Evolutionary conservation across 805 yeast species (phyloP).

Genomic region (Cyberlindnera veronae): DNA sequence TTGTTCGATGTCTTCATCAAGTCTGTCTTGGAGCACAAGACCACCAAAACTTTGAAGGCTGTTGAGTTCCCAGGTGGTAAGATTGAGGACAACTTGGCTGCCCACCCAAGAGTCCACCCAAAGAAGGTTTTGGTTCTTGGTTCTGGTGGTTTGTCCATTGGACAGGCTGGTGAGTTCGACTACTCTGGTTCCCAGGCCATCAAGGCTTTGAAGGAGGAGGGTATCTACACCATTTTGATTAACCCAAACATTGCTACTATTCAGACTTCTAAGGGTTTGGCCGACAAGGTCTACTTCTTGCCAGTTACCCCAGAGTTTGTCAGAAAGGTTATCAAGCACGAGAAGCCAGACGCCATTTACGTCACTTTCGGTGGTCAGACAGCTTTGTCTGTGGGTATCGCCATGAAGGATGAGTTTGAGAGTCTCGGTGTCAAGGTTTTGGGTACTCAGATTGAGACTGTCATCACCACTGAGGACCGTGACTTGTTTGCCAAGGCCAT

Average conservation of each 20-base stretch:
- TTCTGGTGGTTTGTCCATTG: slow-evolving; percentile 95
- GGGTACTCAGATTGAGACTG: slow-evolving; percentile 95
- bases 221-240: slow-evolving; percentile 78
- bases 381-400: slow-evolving; percentile 94
- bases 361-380: slow-evolving; percentile 99
- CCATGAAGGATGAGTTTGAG: slow-evolving; percentile 90
- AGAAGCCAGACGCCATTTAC: slow-evolving; percentile 92
- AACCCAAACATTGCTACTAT: slow-evolving; percentile 97
- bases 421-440: slow-evolving; percentile 89
- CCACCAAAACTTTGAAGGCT: slow-evolving; percentile 55
- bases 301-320: slow-evolving; percentile 98
- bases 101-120: slow-evolving; percentile 75
- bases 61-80: slow-evolving; percentile 91
- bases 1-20: slow-evolving; percentile 90
- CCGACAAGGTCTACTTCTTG: slow-evolving; percentile 91
- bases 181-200: slow-evolving; percentile 97
- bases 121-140: slow-evolving; percentile 94
- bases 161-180: slow-evolving; percentile 98
- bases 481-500: slow-evolving; percentile 93
- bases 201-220: slow-evolving; percentile 89
- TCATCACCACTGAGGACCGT: slow-evolving; percentile 96
- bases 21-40: slow-evolving; percentile 62
- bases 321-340: slow-evolving; percentile 91
- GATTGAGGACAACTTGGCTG: slow-evolving; percentile 65
- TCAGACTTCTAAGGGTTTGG: slow-evolving; percentile 92